Evolutionary conservation across 441 rosid species (phyloP).

Genomic region (Euphorbia corollata): DNA sequence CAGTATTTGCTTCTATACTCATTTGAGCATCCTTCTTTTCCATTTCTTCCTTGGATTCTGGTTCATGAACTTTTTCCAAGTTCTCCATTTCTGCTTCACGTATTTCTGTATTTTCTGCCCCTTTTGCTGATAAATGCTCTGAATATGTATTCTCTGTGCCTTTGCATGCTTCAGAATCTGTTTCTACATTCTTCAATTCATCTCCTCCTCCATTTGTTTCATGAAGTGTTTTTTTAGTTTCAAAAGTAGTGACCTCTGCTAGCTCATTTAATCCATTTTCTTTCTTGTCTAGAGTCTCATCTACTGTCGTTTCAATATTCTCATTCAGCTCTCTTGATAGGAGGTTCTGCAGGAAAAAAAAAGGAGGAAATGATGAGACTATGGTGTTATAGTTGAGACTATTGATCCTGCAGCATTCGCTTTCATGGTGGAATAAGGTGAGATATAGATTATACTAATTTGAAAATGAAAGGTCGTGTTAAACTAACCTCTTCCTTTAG

Average conservation of each 20-base stretch:
- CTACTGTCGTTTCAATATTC: slow-evolving; percentile 19
- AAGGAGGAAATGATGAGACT: not conserved
- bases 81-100: slow-evolving; percentile 16
- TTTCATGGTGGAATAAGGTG: not conserved
- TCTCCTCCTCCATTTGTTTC: slow-evolving; percentile 21
- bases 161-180: slow-evolving; percentile 20
- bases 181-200: slow-evolving; percentile 21
- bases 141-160: slow-evolving; percentile 13
- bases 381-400: not conserved
- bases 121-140: slow-evolving; percentile 18
- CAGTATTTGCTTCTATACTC: slow-evolving; percentile 18
- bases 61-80: slow-evolving; percentile 12
- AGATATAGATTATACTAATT: not conserved
- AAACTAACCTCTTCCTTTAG: not conserved
- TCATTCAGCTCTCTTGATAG: slow-evolving; percentile 20
- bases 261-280: slow-evolving; percentile 18
- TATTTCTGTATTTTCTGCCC: slow-evolving; percentile 15
- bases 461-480: not conserved
- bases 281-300: slow-evolving; percentile 20
- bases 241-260: slow-evolving; percentile 12
- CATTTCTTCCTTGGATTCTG: slow-evolving; percentile 17
- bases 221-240: slow-evolving; percentile 25
- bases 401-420: not conserved
- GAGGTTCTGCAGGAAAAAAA: slow-evolving; percentile 21
- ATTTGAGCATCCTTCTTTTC: slow-evolving; percentile 14